A percentile compares a stretch with the other conserved stretches of the same genome.
These are phyloP conservation scores for Glycyrrhiza uralensis DNA, from an alignment of 306 rosid species.

Conservation along the genomic window DNA sequence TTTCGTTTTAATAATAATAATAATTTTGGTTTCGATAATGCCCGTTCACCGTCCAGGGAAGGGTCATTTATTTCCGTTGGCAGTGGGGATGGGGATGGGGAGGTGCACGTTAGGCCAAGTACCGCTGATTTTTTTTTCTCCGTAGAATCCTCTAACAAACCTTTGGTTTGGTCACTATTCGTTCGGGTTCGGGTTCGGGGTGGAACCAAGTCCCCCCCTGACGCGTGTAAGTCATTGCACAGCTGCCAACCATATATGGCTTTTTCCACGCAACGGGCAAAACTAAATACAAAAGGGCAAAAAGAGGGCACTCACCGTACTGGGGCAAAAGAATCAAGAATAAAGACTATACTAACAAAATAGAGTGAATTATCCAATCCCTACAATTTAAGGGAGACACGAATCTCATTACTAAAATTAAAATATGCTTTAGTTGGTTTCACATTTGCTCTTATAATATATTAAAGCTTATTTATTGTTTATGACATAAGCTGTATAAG, in stretches of 20 bases:
- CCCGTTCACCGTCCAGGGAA: background rate
- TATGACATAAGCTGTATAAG: too few species aligned
- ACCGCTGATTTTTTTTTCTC: background rate
- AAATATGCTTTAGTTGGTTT: background rate
- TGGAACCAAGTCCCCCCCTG: background rate
- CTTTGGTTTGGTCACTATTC: constrained; percentile 9
- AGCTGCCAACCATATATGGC: constrained; percentile 17
- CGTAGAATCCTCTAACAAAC: background rate
- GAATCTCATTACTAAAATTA: constrained; percentile 4
- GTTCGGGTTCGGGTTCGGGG: background rate
- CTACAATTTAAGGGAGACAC: too few species aligned
- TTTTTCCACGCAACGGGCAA: background rate
- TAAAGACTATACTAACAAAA: too few species aligned
- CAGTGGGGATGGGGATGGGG: background rate
- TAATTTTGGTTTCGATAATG: background rate
- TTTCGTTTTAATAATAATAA: background rate
- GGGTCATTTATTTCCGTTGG: background rate
- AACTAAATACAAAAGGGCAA: background rate
- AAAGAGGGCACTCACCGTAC: background rate
- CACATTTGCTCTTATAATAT: too few species aligned
- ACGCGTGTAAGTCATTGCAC: constrained; percentile 30
- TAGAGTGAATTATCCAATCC: too few species aligned
- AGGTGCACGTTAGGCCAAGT: background rate
- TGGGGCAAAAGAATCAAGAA: background rate
- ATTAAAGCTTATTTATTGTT: too few species aligned